Conservation (phyloP, 1,284 basidiomycete species). For the Ustilago sp. region DNA sequence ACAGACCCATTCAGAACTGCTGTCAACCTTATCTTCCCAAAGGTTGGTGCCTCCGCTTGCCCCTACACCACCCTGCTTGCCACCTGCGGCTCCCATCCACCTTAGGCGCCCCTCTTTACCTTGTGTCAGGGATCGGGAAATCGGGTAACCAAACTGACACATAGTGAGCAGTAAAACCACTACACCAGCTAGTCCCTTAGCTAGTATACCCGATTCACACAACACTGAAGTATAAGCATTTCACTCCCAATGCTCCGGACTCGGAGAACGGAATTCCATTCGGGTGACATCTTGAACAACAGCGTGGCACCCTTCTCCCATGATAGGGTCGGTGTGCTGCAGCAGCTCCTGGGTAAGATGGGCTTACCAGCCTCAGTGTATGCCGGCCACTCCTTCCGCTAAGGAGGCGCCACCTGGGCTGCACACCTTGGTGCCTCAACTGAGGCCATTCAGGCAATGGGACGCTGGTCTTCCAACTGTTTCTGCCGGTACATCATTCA, state of each 20-base stretch:
- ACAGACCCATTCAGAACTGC: not conserved
- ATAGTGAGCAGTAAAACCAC: no score
- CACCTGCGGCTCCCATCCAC: not conserved
- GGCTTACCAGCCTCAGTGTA: not conserved
- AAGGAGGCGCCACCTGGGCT: not conserved
- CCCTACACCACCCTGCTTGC: not conserved
- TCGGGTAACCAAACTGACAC: no score
- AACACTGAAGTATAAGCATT: no score
- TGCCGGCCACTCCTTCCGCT: not conserved
- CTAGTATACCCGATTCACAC: no score
- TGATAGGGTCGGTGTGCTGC: not conserved
- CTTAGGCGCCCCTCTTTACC: no score
- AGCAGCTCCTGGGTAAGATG: not conserved
- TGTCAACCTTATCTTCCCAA: not conserved
- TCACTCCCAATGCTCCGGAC: no score
- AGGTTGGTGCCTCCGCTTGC: not conserved
- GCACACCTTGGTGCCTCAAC: not conserved
- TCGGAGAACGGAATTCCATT: no score
- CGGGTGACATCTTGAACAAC: not conserved
- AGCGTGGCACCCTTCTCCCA: not conserved
- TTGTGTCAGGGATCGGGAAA: no score
- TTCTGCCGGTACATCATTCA: not conserved
- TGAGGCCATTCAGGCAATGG: not conserved
- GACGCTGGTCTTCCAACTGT: not conserved
- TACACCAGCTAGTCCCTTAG: no score